These are phyloP conservation scores for Neofusicoccum ribis DNA, from an alignment of 2,329 filamentous ascomycete species.

Conservation along the genomic window DNA sequence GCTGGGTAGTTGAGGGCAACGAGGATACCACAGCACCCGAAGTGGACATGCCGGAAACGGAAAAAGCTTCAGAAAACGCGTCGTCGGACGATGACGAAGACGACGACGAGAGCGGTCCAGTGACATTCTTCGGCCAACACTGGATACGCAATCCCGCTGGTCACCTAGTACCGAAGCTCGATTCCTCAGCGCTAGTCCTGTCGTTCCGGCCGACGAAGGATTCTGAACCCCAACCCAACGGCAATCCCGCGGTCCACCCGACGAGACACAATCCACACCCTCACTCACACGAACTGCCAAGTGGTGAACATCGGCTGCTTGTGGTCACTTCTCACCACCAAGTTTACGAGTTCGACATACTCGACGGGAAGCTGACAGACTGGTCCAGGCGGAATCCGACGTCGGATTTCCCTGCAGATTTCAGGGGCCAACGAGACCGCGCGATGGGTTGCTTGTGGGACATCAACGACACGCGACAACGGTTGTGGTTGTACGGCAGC, in stretches of 20 bases:
- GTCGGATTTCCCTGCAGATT: conserved; percentile 71
- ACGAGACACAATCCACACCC: conserved; percentile 54
- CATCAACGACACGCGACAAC: conserved; percentile 50
- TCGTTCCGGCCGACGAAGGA: conserved; percentile 44
- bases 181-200: conserved; percentile 47
- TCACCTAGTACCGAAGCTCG: conserved; percentile 46
- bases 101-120: conserved; percentile 46
- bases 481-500: conserved; percentile 85
- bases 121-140: conserved; percentile 59
- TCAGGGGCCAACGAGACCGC: conserved; percentile 72
- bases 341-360: conserved; percentile 75
- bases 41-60: conserved; percentile 34
- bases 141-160: conserved; percentile 77
- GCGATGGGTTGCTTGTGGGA: conserved; percentile 88
- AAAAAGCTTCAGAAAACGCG: conserved; percentile 19
- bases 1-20: conserved; percentile 70
- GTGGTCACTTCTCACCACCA: conserved; percentile 66
- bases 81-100: conserved; percentile 35
- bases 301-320: conserved; percentile 56
- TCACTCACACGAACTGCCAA: conserved; percentile 58
- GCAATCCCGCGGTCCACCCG: conserved; percentile 51
- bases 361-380: conserved; percentile 73
- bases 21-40: conserved; percentile 50
- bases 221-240: conserved; percentile 36
- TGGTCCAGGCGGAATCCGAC: conserved; percentile 86